A percentile compares a stretch with the other conserved stretches of the same genome.
These are phyloP conservation scores for Bondarzewia mesenterica DNA, from an alignment of 1,284 basidiomycete species.

Conservation along the genomic window DNA sequence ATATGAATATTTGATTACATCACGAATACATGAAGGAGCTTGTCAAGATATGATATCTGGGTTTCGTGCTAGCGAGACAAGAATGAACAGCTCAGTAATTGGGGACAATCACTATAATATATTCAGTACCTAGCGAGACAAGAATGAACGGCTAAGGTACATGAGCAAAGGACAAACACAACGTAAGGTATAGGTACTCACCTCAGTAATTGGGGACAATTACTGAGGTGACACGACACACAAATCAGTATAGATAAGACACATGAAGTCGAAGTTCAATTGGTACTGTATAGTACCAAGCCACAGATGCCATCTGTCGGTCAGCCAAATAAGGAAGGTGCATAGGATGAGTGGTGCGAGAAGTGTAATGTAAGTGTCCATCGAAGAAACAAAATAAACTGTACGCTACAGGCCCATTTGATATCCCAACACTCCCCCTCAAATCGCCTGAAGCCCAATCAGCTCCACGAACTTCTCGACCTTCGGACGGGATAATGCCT, in stretches of 20 bases:
- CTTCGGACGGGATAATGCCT: constrained; percentile 14
- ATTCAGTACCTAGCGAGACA: not conserved
- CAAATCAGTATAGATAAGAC: not conserved
- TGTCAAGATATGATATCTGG: not conserved
- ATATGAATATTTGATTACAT: too few species aligned
- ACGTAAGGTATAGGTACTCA: not conserved
- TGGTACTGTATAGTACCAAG: not conserved
- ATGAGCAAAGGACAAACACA: not conserved
- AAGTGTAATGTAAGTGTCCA: not conserved
- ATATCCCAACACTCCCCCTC: not conserved
- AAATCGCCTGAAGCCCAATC: not conserved
- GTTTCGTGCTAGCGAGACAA: not conserved
- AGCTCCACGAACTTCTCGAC: not conserved
- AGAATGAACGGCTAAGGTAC: not conserved
- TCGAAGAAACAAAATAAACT: not conserved
- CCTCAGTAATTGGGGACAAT: not conserved
- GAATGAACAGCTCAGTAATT: not conserved
- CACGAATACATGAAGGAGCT: too few species aligned
- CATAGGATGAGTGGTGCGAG: too few species aligned
- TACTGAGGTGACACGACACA: not conserved
- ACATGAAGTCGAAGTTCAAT: not conserved
- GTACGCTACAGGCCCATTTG: not conserved
- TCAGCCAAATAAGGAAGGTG: not conserved
- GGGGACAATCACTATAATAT: not conserved
- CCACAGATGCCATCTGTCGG: too few species aligned